Conservation (phyloP, 192 early-diverging fungal genomes). For the Backusella liffmaniae region DNA sequence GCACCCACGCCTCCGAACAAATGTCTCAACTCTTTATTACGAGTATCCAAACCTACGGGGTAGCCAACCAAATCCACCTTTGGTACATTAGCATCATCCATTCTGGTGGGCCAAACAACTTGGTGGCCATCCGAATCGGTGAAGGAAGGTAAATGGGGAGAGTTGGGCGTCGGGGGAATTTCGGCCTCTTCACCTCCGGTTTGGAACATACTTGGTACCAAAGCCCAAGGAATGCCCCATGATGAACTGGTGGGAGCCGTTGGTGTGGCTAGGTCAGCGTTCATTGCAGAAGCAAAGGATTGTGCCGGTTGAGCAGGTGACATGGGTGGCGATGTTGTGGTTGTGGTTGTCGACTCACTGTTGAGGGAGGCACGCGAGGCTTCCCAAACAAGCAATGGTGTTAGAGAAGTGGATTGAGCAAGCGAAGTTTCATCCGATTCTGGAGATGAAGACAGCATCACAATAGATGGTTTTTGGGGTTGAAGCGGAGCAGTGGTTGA, state of each 20-base stretch:
- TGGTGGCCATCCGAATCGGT: slow-evolving; percentile 16
- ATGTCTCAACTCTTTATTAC: slow-evolving; percentile 33
- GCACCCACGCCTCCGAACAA: slow-evolving; percentile 28
- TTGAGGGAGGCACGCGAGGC: slow-evolving; percentile 10
- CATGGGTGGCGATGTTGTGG: not conserved
- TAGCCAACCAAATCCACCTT: slow-evolving; percentile 30
- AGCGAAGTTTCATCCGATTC: slow-evolving; percentile 1
- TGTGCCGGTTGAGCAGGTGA: not conserved
- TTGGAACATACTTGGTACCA: slow-evolving; percentile 40
- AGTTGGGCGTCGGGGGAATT: not conserved
- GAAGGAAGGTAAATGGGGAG: not conserved
- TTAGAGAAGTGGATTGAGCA: slow-evolving; percentile 24
- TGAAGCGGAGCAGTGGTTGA: not conserved
- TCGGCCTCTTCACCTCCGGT: slow-evolving; percentile 5
- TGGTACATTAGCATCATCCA: slow-evolving; percentile 16
- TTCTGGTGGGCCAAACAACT: slow-evolving; percentile 31
- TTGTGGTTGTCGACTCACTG: not conserved
- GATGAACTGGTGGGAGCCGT: not conserved
- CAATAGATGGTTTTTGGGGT: not conserved
- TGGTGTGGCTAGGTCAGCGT: not conserved
- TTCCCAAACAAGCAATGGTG: slow-evolving; percentile 29
- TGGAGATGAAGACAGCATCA: slow-evolving; percentile 14
- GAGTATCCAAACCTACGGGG: slow-evolving; percentile 9
- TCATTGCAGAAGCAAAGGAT: not conserved
- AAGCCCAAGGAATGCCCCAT: slow-evolving; percentile 40